These are phyloP conservation scores for Heracleum sosnowskyi DNA, from an alignment of 129 eudicot genomes.

Conservation along the genomic window DNA sequence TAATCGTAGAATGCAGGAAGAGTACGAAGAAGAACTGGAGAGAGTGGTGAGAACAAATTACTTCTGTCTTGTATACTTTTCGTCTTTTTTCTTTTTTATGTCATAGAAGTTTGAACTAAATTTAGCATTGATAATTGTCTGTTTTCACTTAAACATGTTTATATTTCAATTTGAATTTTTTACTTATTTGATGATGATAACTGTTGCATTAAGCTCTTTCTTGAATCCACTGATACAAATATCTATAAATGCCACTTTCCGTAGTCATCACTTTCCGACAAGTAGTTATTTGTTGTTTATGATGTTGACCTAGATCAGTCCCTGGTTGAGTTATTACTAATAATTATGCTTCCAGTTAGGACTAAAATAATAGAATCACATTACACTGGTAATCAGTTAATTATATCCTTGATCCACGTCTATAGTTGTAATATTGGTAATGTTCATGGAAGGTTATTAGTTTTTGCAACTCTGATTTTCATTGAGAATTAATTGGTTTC, in stretches of 20 bases:
- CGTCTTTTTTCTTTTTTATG: neutral
- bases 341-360: neutral
- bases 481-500: neutral
- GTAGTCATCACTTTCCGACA: neutral
- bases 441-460: neutral
- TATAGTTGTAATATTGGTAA: neutral
- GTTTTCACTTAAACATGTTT: neutral
- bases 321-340: neutral
- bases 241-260: neutral
- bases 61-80: neutral
- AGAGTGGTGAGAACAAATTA: conserved; percentile 68
- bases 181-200: neutral
- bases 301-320: neutral
- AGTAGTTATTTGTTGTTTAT: neutral
- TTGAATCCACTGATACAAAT: neutral
- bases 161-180: neutral
- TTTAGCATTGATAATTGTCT: neutral
- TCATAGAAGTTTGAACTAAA: neutral
- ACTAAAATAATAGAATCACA: no score
- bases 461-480: neutral
- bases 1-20: conserved; percentile 81
- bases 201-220: neutral
- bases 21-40: conserved; percentile 85
- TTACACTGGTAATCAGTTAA: neutral
- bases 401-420: neutral